Evolutionary conservation across 2,329 filamentous ascomycete species (phyloP).

Genomic region (Ceratocystis ficicola): DNA sequence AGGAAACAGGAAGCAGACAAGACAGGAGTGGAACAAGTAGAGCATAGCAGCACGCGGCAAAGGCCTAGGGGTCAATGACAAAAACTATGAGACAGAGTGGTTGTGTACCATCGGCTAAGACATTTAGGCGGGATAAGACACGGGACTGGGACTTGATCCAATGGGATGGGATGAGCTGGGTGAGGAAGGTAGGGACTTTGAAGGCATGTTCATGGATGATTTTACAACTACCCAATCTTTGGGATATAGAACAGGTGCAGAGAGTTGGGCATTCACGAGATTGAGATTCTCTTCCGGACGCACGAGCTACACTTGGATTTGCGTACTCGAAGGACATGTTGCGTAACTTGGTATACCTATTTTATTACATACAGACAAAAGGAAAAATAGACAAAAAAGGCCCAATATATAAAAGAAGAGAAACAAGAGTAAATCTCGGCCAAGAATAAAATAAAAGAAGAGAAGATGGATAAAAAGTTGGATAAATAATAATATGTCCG

Average conservation of each 20-base stretch:
- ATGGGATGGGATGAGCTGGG: not conserved
- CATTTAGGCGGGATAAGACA: constrained; percentile 10
- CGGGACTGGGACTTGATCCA: not conserved
- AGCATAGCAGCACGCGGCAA: not conserved
- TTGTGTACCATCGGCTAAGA: not conserved
- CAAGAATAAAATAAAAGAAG: constrained; percentile 18
- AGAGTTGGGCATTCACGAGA: too few relatives aligned
- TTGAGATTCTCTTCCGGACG: too few relatives aligned
- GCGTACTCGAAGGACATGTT: not conserved
- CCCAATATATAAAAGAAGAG: constrained; percentile 10
- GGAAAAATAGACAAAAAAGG: constrained; percentile 7
- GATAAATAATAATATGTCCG: not conserved
- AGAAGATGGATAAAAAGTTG: not conserved
- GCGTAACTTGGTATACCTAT: not conserved
- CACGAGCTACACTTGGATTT: too few relatives aligned
- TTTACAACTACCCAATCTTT: too few relatives aligned
- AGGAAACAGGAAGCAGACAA: not conserved
- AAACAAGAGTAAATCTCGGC: not conserved
- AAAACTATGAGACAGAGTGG: constrained; percentile 1
- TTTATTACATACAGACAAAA: constrained; percentile 3
- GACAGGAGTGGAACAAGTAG: not conserved
- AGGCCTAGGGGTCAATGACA: not conserved
- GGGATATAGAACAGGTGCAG: too few relatives aligned
- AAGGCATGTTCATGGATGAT: too few relatives aligned
- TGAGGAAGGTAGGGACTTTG: not conserved